phyloP scores from a whole-genome alignment of 2,329 filamentous ascomycete species.

The Alternaria viburni region DNA sequence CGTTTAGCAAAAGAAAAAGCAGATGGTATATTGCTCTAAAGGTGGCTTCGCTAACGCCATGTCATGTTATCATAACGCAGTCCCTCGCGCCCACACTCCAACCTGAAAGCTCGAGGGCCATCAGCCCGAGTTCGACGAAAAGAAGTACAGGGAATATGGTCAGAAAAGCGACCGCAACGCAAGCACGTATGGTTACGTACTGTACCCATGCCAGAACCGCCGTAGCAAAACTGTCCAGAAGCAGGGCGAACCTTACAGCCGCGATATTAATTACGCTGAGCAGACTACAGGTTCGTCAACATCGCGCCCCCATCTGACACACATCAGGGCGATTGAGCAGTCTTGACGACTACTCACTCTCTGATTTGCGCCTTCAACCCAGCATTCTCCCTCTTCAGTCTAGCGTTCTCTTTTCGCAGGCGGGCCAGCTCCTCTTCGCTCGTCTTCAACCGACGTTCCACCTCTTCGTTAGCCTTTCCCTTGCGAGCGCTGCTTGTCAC shows the following conservation, averaged over 20 bases:
- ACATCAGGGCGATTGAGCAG: constrained; percentile 1
- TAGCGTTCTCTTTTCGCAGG: constrained; percentile 83
- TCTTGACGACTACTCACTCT: constrained; percentile 45
- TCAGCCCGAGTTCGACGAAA: not conserved
- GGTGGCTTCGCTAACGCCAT: constrained; percentile 10
- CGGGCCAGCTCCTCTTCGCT: constrained; percentile 77
- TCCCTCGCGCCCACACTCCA: not conserved
- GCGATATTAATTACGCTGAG: not conserved
- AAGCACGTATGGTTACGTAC: constrained; percentile 14
- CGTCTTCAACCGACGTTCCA: constrained; percentile 74
- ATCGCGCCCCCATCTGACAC: not conserved
- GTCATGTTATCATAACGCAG: constrained; percentile 14
- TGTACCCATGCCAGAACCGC: constrained; percentile 5
- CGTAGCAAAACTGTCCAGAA: not conserved
- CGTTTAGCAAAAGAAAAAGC: constrained; percentile 13
- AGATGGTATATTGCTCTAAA: constrained; percentile 29
- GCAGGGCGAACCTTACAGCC: not conserved
- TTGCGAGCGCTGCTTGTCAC: constrained; percentile 74
- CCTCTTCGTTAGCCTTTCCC: constrained; percentile 79
- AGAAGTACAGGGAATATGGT: not conserved
- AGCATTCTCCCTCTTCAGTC: constrained; percentile 81
- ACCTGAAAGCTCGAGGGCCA: not conserved
- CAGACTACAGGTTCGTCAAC: constrained; percentile 12
- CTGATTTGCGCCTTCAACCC: constrained; percentile 62
- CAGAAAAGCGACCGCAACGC: constrained; percentile 8